Evolutionary conservation across 352 stramenopile genomes (phyloP), one percentile per base, ranked within the genome.

Genomic region (Phytopythium vexans): DNA sequence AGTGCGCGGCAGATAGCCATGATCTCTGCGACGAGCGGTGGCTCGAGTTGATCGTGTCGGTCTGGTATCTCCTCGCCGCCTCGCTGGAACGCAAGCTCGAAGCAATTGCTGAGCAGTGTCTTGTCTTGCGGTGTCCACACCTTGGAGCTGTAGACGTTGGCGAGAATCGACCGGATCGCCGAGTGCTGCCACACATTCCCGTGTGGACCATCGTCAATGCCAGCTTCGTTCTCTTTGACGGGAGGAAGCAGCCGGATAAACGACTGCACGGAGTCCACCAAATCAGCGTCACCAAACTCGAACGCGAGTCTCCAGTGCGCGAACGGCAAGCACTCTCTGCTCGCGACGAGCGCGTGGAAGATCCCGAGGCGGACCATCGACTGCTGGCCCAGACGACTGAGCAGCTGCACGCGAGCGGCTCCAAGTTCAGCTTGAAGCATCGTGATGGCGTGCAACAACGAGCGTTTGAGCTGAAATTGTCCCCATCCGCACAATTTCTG

Each of bases 281-380:
- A 35, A 27, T 47, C 41, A 0, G 41, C 16, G 4, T 47, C 41
- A 15, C 41, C 41, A 7, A 47, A 47, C 41, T 47, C 41, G 9
- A 36, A 47, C 41, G 16, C 16, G 41, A 47, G 41, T 11, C 34
- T 47, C 41, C 41, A 47, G 10, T 47, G 41, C 8, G 41, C 21
- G 21, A 47, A 35, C 8, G 6, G 8, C 5, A 47, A 12, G 8
- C 34, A 5, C 8, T 16, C 41, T 8, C 41, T 16, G 41, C 41
- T 36, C 0, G 16, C 4, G 16, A 47, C 41, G 15, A 47, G 5
- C 1, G 41, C 41, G 21, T 47, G 41, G 21, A 11, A 47, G 6
- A 47, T 11, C 3, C 41, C 10, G 14, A 47, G 5, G 8, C 41
- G 21, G 9, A 47, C 16, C 6, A 47, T 11, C 6, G 8, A 4